These are phyloP conservation scores for Alternaria conjuncta DNA, from an alignment of 2,329 filamentous ascomycete species.

Conservation along the genomic window DNA sequence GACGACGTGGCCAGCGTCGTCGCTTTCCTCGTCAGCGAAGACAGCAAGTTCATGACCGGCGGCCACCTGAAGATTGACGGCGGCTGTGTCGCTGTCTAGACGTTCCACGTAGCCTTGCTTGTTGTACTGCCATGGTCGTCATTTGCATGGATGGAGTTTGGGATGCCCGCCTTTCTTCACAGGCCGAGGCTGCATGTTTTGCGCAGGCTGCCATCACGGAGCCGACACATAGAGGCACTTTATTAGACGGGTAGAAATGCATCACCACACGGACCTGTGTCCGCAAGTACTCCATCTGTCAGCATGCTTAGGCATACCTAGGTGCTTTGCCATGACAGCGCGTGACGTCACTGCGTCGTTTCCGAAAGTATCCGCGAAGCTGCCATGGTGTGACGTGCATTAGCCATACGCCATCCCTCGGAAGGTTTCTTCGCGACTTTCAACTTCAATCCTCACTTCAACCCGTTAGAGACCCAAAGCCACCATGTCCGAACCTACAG, in stretches of 20 bases:
- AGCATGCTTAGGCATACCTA: not conserved
- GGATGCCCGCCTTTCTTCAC: constrained; percentile 10
- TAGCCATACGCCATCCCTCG: not conserved
- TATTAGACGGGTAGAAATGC: constrained; percentile 1
- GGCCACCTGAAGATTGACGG: constrained; percentile 45
- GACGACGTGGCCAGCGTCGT: constrained; percentile 50
- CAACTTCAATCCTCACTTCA: not conserved
- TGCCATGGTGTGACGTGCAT: constrained; percentile 2
- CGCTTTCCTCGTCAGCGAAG: constrained; percentile 48
- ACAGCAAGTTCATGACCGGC: constrained; percentile 50
- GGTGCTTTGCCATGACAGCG: not conserved
- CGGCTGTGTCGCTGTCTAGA: constrained; percentile 38
- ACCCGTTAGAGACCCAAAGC: not conserved
- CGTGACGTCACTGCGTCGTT: not conserved
- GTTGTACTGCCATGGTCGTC: not conserved
- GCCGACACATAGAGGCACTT: not conserved
- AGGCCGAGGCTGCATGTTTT: not conserved
- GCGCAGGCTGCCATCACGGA: not conserved
- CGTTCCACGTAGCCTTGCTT: not conserved
- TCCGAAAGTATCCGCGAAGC: not conserved
- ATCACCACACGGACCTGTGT: not conserved
- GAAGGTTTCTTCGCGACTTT: not conserved
- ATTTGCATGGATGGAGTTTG: constrained; percentile 31
- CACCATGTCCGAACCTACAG: constrained; percentile 16
- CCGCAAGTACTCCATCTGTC: not conserved